Evolutionary conservation across 1,139 yeast genomes (phyloP).

Genomic region (Yamadazyma spencermartinsiae): DNA sequence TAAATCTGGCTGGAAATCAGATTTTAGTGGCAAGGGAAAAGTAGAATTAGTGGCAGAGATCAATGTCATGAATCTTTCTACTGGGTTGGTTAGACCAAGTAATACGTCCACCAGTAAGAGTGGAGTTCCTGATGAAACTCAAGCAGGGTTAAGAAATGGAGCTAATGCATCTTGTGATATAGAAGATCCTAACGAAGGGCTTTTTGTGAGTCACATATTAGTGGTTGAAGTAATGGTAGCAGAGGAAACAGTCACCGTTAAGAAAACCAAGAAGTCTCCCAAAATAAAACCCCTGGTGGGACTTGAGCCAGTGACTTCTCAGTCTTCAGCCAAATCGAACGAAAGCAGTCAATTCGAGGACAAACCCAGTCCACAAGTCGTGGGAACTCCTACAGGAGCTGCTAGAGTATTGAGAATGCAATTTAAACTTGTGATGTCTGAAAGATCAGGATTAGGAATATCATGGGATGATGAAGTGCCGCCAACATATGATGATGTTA

Average conservation of each 20-base stretch:
- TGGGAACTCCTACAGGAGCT: slow-evolving; percentile 88
- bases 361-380: slow-evolving; percentile 22
- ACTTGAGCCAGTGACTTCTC: slow-evolving; percentile 30
- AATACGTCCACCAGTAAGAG: slow-evolving; percentile 30
- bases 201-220: slow-evolving; percentile 70
- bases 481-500: slow-evolving; percentile 86
- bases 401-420: slow-evolving; percentile 96
- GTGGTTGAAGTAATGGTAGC: slow-evolving; percentile 90
- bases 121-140: slow-evolving; percentile 25
- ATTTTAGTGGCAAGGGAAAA: slow-evolving; percentile 71
- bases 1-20: slow-evolving; percentile 93
- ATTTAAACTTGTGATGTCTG: slow-evolving; percentile 76
- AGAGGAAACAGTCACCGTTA: slow-evolving; percentile 66
- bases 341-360: slow-evolving; percentile 9
- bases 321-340: slow-evolving; percentile 17
- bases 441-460: slow-evolving; percentile 91
- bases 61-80: slow-evolving; percentile 54
- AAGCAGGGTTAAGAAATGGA: slow-evolving; percentile 36
- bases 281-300: slow-evolving; percentile 13
- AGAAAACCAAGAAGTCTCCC: slow-evolving; percentile 17
- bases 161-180: slow-evolving; percentile 77
- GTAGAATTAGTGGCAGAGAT: slow-evolving; percentile 77
- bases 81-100: slow-evolving; percentile 46
- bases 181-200: slow-evolving; percentile 78
- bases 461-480: slow-evolving; percentile 99